Conservation (phyloP, 441 rosid genomes). For the Euphorbia schlechtendalii region DNA sequence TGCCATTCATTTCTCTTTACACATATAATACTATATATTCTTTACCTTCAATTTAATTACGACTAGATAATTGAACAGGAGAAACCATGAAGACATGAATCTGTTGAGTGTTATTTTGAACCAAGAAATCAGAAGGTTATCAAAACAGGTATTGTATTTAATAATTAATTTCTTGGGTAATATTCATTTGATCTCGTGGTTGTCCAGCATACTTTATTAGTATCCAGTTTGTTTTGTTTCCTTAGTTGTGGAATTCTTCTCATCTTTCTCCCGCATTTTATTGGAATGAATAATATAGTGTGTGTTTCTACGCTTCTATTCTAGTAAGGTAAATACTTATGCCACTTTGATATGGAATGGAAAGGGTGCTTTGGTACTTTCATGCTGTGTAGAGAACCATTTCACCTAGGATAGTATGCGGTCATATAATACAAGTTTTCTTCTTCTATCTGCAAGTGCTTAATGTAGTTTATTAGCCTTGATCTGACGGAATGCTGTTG, state of each 20-base stretch:
- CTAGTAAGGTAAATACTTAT: neutral
- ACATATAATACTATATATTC: neutral
- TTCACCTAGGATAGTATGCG: neutral
- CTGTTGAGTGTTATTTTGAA: conserved; percentile 77
- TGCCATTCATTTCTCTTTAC: conserved; percentile 1
- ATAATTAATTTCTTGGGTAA: neutral
- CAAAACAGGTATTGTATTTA: conserved; percentile 58
- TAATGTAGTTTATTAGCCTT: too few relatives aligned
- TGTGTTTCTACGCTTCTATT: neutral
- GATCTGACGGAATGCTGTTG: too few relatives aligned
- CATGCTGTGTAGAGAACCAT: neutral
- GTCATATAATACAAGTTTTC: too few relatives aligned
- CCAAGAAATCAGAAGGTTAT: conserved; percentile 83
- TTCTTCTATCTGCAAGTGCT: too few relatives aligned
- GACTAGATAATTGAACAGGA: conserved; percentile 36
- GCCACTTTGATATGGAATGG: neutral
- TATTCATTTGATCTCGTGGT: neutral
- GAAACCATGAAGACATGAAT: conserved; percentile 83
- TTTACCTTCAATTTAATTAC: conserved; percentile 18
- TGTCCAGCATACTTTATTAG: neutral
- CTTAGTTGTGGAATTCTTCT: neutral
- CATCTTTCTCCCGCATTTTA: neutral
- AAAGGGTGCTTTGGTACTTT: neutral
- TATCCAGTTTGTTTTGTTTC: neutral
- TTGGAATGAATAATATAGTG: too few relatives aligned